Evolutionary conservation across 2,329 filamentous ascomycete genomes (phyloP).

Genomic region (Fusarium proliferatum): DNA sequence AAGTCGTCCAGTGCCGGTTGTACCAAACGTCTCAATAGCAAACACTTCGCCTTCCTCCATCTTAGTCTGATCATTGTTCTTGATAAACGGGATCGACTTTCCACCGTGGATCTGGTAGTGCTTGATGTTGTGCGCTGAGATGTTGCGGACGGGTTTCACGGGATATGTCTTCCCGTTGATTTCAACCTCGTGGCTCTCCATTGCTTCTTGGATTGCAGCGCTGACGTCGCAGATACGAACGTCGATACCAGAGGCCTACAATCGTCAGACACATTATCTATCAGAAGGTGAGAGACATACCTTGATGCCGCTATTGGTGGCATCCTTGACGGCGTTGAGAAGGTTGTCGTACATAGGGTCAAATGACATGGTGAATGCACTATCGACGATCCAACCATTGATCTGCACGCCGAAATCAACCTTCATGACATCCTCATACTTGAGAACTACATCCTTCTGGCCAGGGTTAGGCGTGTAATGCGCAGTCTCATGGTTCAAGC

Average conservation of each 20-base stretch:
- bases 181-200: conserved; percentile 91
- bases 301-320: conserved; percentile 86
- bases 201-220: conserved; percentile 83
- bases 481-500: conserved; percentile 82
- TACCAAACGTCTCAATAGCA: conserved; percentile 93
- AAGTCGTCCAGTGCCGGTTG: conserved; percentile 84
- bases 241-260: conserved; percentile 77
- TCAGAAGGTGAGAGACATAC: conserved; percentile 4
- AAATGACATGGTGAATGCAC: conserved; percentile 80
- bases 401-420: conserved; percentile 83
- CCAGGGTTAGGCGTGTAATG: conserved; percentile 87
- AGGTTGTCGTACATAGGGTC: conserved; percentile 78
- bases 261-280: not conserved
- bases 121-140: conserved; percentile 87
- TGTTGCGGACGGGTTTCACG: conserved; percentile 82
- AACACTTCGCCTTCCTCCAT: conserved; percentile 96
- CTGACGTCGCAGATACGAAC: conserved; percentile 86
- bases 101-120: conserved; percentile 88
- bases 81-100: conserved; percentile 91
- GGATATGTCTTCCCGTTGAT: conserved; percentile 80
- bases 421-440: conserved; percentile 78
- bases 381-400: conserved; percentile 81
- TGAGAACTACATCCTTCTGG: conserved; percentile 74
- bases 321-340: conserved; percentile 75
- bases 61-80: conserved; percentile 83